A percentile compares a stretch with the other conserved stretches of the same genome.
Evolutionary conservation across 2,329 filamentous ascomycete species (phyloP).

Genomic region (Colletotrichum orbiculare): DNA sequence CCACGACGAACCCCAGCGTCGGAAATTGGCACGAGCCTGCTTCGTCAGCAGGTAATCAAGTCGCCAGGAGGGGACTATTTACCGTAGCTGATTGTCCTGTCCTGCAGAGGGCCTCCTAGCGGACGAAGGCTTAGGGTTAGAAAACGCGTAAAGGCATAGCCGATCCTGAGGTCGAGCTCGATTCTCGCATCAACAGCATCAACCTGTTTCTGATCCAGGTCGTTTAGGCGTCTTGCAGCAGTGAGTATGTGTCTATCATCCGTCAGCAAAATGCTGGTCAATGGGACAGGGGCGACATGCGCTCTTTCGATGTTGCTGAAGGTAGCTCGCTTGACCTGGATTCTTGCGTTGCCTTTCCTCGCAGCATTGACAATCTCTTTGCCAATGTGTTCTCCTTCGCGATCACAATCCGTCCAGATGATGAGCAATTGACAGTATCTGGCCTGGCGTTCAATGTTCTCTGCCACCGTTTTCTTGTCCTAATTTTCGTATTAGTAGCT

Average conservation of each 20-base stretch:
- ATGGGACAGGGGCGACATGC: constrained; percentile 57
- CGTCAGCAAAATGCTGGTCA: constrained; percentile 21
- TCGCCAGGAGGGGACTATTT: constrained; percentile 27
- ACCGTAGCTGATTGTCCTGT: constrained; percentile 85
- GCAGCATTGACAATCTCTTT: constrained; percentile 89
- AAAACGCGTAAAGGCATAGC: constrained; percentile 91
- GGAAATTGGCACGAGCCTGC: constrained; percentile 94
- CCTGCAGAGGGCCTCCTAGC: constrained; percentile 74
- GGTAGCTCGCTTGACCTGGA: constrained; percentile 85
- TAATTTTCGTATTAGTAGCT: constrained; percentile 47
- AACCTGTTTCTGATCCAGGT: constrained; percentile 86
- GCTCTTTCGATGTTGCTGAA: constrained; percentile 97
- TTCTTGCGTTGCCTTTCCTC: constrained; percentile 74
- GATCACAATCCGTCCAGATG: constrained; percentile 99
- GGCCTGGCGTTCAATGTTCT: constrained; percentile 87
- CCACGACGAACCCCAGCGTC: constrained; percentile 95
- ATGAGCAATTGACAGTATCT: constrained; percentile 79
- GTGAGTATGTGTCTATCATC: constrained; percentile 81
- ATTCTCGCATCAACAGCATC: constrained; percentile 90
- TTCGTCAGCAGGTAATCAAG: constrained; percentile 33
- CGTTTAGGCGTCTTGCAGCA: constrained; percentile 80
- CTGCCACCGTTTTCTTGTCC: constrained; percentile 83
- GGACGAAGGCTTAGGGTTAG: constrained; percentile 82
- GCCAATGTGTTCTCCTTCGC: constrained; percentile 97
- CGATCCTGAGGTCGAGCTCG: constrained; percentile 92